Evolutionary conservation across 2,329 filamentous ascomycete genomes (phyloP).

Genomic region (Penicillium sp.): DNA sequence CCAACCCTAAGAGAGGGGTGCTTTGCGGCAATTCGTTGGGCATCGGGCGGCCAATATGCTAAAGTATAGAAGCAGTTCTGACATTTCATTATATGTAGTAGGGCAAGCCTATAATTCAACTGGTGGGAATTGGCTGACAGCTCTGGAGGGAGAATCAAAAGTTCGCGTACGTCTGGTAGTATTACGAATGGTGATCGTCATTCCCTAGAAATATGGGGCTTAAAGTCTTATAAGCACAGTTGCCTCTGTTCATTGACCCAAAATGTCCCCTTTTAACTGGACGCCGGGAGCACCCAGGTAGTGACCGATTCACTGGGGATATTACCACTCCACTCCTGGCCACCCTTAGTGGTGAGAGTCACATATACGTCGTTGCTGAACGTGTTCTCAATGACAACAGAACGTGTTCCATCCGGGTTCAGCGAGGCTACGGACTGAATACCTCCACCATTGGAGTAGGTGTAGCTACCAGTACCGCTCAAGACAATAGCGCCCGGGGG

Average conservation of each 20-base stretch:
- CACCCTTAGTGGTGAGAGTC: constrained; percentile 21
- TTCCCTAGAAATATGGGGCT: no score
- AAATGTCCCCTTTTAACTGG: not conserved
- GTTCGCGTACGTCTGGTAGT: not conserved
- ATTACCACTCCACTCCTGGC: constrained; percentile 29
- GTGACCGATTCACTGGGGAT: constrained; percentile 29
- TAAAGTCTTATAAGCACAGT: not conserved
- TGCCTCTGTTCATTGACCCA: no score
- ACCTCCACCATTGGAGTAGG: constrained; percentile 36
- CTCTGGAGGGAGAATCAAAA: not conserved
- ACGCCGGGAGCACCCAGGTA: constrained; percentile 28
- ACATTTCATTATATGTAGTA: no score
- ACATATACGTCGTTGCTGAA: constrained; percentile 49
- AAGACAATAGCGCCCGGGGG: constrained; percentile 47
- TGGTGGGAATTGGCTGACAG: not conserved
- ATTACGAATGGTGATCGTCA: not conserved
- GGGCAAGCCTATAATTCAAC: no score
- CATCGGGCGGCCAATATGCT: not conserved
- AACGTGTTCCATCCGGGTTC: constrained; percentile 48
- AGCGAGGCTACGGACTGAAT: constrained; percentile 48
- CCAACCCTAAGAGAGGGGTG: constrained; percentile 10
- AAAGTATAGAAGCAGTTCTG: not conserved
- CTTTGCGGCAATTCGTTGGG: not conserved
- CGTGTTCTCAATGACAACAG: constrained; percentile 50
- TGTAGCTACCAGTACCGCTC: constrained; percentile 45